Percentiles rank a stretch among this genome's conserved stretches.
phyloP scores from a whole-genome alignment of 768 basidiomycete genomes.

The Mycena leptocephala region DNA sequence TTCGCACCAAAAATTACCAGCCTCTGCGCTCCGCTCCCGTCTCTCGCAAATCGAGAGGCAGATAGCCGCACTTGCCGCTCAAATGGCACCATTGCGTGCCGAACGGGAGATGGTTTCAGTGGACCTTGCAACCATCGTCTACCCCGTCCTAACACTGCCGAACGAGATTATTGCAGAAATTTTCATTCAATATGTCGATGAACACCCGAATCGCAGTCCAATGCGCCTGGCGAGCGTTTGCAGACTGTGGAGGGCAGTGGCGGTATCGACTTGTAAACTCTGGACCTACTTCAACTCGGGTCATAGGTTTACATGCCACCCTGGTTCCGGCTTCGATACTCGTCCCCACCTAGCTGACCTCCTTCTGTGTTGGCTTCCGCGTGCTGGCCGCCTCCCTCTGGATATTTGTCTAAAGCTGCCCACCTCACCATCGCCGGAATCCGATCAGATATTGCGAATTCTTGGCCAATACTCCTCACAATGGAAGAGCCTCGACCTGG shows the following conservation, averaged over 20 bases:
- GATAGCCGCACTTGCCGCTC: not conserved
- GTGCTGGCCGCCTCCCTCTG: not conserved
- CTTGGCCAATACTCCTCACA: not conserved
- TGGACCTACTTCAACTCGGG: not conserved
- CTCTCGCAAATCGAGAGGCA: not conserved
- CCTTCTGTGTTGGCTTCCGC: not conserved
- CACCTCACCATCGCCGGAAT: not conserved
- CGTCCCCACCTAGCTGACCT: not conserved
- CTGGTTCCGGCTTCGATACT: not conserved
- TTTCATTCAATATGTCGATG: not conserved
- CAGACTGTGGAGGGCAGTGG: not conserved
- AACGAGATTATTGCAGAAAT: slow-evolving; percentile 7
- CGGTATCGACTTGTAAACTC: not conserved
- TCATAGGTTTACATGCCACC: not conserved
- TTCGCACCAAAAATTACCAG: not conserved
- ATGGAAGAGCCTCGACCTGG: not conserved
- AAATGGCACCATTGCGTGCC: not conserved
- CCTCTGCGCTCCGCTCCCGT: not conserved
- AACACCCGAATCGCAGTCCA: not conserved
- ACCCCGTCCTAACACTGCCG: slow-evolving; percentile 2
- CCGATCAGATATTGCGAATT: not conserved
- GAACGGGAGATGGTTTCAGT: not conserved
- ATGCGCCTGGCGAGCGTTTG: slow-evolving; percentile 7
- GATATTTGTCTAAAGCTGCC: not conserved
- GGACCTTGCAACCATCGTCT: slow-evolving; percentile 5